Evolutionary conservation across 208 protist genomes (phyloP).

Genomic region (Trypanosoma boissoni): DNA sequence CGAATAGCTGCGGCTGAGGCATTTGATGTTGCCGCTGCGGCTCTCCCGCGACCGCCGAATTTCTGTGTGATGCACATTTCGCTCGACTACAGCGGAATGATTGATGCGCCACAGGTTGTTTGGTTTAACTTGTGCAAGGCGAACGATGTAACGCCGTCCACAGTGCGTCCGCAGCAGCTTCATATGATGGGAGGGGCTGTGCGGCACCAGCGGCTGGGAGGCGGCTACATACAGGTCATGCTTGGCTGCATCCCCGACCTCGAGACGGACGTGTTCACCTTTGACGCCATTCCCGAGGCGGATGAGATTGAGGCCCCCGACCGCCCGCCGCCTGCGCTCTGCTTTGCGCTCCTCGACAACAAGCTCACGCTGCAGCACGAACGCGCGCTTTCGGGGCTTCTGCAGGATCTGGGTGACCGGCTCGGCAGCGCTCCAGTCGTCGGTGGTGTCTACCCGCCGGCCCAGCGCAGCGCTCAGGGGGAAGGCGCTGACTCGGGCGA

Average conservation of each 20-base stretch:
- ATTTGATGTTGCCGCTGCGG: constrained; percentile 81
- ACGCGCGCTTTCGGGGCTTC: constrained; percentile 47
- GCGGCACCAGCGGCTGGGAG: constrained; percentile 73
- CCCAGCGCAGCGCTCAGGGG: constrained; percentile 10
- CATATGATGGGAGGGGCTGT: constrained; percentile 80
- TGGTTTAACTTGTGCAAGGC: constrained; percentile 80
- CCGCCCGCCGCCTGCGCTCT: constrained; percentile 44
- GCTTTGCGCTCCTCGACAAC: constrained; percentile 64
- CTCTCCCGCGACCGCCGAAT: constrained; percentile 71
- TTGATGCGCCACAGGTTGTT: constrained; percentile 83
- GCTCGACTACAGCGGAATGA: constrained; percentile 74
- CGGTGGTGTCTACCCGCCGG: constrained; percentile 73
- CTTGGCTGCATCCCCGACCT: constrained; percentile 83
- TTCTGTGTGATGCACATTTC: constrained; percentile 84
- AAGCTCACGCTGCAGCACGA: constrained; percentile 75
- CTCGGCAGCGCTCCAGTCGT: constrained; percentile 54
- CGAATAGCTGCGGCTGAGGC: constrained; percentile 82
- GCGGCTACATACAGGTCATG: constrained; percentile 80
- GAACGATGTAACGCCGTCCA: constrained; percentile 62
- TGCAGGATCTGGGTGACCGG: constrained; percentile 40
- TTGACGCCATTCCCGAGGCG: constrained; percentile 65
- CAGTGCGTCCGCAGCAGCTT: constrained; percentile 59
- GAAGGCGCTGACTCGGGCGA: constrained; percentile 19
- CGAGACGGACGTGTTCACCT: constrained; percentile 72
- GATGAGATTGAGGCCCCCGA: constrained; percentile 47